Percentiles rank a stretch among this genome's conserved stretches.
Conservation (phyloP, 352 stramenopile species). For the Aphanomyces stellatus region DNA sequence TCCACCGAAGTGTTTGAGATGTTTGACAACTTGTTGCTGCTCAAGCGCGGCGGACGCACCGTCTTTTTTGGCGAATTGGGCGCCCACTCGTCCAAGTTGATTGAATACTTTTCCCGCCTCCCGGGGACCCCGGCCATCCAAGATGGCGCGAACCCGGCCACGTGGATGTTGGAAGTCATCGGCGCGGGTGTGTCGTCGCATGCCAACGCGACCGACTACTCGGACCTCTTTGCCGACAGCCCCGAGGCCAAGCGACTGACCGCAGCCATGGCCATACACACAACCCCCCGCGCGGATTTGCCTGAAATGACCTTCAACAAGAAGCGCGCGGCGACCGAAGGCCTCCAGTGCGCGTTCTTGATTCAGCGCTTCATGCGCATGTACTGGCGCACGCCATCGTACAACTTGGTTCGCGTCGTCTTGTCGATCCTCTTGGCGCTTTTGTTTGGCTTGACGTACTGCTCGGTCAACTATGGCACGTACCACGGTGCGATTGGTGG, state of each 20-base stretch:
- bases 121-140: not conserved
- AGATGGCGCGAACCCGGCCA: not conserved
- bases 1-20: not conserved
- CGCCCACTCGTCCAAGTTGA: not conserved
- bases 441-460: not conserved
- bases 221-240: not conserved
- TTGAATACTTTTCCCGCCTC: not conserved
- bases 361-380: not conserved
- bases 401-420: not conserved
- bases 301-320: not conserved
- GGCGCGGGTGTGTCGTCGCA: not conserved
- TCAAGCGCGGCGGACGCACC: not conserved
- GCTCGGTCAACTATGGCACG: not conserved
- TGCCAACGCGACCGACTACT: not conserved
- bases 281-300: not conserved
- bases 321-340: not conserved
- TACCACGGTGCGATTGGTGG: not conserved
- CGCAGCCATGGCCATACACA: not conserved
- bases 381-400: not conserved
- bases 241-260: not conserved
- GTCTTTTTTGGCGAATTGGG: not conserved
- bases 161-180: not conserved
- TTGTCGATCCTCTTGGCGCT: not conserved
- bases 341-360: not conserved
- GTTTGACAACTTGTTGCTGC: not conserved